Base-by-base conservation (phyloP, 225 moss, liverwort and hornwort species). In the Sphagnum tenellum region DNA sequence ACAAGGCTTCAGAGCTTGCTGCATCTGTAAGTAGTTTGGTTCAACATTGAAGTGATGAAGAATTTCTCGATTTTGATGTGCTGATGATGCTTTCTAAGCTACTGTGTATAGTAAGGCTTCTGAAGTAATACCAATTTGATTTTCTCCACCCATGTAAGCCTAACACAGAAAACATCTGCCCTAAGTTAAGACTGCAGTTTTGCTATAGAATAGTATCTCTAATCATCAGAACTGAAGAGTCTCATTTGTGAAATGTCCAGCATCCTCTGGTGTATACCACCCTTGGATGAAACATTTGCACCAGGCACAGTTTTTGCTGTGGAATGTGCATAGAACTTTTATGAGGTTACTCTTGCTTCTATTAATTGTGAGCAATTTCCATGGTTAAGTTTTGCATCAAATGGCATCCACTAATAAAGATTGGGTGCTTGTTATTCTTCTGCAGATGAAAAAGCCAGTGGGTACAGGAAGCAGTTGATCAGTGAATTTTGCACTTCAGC, bases 391-490 rank as follows among this genome's bases (percentile, higher is more conserved):
- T 8, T 64, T 49, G 2, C 12, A 63, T 67, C 50, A 7, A 6
- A 45, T 9, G 51, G 12, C 46, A 58, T 7, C 10, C 70, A 11
- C 13, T 9, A 50, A 44, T 9, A 7, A 12, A 46, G 52, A 52
- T 52, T 70, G 9, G 67, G 63, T 12, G 2, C 14, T 47, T 45
- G 9, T 13, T 12, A 2, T 46, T 7, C 5, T 54, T 53, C 69
- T 53, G 78, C 80, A 81, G 84, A 77, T 84, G 78, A 80, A 78
- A 65, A 68, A 71, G 61, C 68, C 78, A 66, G 75, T 77, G 57
- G 45, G 73, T 47, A 73, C 66, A 54, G 75, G 70, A 70, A 70
- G 77, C 55, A 75, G 56, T 55, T 84, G 52, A 52, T 1, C 0
- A 52, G 9, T 52, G 7, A 6, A 52, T 52, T 5, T 52, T 9